These are phyloP conservation scores for Arthrobotrys conoides DNA, from an alignment of 2,329 filamentous ascomycete species.

Conservation along the genomic window DNA sequence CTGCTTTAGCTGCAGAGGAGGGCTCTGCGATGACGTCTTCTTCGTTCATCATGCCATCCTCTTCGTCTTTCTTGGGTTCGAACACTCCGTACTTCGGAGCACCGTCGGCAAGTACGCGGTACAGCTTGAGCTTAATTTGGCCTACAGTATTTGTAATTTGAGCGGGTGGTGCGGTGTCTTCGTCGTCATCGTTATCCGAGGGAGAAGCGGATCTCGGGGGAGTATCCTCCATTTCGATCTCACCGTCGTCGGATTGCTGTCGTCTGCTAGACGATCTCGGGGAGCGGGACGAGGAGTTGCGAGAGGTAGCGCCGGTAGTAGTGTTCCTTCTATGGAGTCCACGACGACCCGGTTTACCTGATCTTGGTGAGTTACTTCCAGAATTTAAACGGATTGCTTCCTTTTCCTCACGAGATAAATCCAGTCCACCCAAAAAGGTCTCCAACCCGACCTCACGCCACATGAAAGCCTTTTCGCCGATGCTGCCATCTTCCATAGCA, in stretches of 20 bases:
- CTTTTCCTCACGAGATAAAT: conserved; percentile 71
- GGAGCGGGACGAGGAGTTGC: conserved; percentile 50
- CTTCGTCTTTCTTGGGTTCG: conserved; percentile 59
- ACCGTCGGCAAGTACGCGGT: conserved; percentile 57
- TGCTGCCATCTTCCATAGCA: conserved; percentile 89
- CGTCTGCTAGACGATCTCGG: conserved; percentile 42
- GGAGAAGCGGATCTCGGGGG: conserved; percentile 60
- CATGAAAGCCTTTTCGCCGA: conserved; percentile 95
- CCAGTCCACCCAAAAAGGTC: conserved; percentile 94
- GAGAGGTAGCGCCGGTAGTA: conserved; percentile 45
- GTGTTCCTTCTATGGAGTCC: conserved; percentile 56
- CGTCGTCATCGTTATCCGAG: conserved; percentile 58
- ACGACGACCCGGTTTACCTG: conserved; percentile 50
- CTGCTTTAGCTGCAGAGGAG: conserved; percentile 55
- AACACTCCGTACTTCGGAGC: conserved; percentile 60
- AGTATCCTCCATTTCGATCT: conserved; percentile 59
- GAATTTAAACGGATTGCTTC: conserved; percentile 55
- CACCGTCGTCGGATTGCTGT: conserved; percentile 56
- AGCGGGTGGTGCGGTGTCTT: conserved; percentile 54
- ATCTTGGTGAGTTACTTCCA: conserved; percentile 50
- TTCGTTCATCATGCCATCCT: conserved; percentile 59
- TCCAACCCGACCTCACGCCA: conserved; percentile 97
- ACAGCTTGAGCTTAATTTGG: conserved; percentile 59
- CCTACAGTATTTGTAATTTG: conserved; percentile 60
- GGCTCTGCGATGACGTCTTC: conserved; percentile 58